Percentiles rank a stretch among this genome's conserved stretches.
Evolutionary conservation across 2,329 filamentous ascomycete species (phyloP).

Genomic region (Nemania serpens): DNA sequence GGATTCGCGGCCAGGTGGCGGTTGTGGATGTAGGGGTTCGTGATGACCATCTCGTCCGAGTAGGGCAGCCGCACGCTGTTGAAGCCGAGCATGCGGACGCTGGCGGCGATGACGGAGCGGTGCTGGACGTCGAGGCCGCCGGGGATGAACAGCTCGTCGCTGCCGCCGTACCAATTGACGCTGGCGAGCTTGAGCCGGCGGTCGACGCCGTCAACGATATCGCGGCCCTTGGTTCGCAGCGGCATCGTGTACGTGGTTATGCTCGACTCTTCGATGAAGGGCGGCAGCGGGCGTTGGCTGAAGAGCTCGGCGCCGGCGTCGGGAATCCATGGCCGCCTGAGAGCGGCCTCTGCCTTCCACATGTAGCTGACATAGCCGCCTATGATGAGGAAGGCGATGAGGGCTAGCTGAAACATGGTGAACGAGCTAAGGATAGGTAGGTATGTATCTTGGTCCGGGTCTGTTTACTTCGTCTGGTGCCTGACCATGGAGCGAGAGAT

Average conservation of each 20-base stretch:
- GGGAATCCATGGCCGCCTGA: constrained; percentile 54
- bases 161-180: constrained; percentile 74
- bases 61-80: constrained; percentile 73
- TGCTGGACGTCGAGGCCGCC: constrained; percentile 68
- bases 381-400: constrained; percentile 44
- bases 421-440: not conserved
- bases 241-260: constrained; percentile 59
- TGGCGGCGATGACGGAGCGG: constrained; percentile 62
- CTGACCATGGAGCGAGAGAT: no score
- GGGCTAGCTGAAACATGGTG: constrained; percentile 43
- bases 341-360: constrained; percentile 51
- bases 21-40: constrained; percentile 59
- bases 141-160: constrained; percentile 67
- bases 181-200: constrained; percentile 65
- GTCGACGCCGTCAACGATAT: constrained; percentile 63
- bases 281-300: constrained; percentile 52
- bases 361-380: constrained; percentile 49
- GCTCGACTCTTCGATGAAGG: constrained; percentile 48
- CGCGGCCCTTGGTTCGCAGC: constrained; percentile 61
- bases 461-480: no score
- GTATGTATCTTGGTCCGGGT: no score
- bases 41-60: constrained; percentile 68
- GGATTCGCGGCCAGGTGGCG: constrained; percentile 61
- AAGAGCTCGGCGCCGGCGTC: constrained; percentile 54
- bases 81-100: constrained; percentile 67